These are phyloP conservation scores for Spiromastix sp. DNA, from an alignment of 2,329 filamentous ascomycete species.

Conservation along the genomic window DNA sequence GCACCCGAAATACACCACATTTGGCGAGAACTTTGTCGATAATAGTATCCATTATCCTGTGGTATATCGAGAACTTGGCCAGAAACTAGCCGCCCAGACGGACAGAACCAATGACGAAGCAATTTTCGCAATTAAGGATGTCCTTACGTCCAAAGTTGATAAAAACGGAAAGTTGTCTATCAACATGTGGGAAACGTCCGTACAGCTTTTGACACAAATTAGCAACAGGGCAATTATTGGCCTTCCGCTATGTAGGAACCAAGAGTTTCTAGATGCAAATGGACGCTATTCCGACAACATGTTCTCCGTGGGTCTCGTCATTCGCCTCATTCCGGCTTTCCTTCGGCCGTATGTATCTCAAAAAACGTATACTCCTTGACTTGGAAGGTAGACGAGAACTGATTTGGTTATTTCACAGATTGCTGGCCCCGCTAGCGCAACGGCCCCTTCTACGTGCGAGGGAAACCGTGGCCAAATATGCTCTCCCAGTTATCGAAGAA, in stretches of 20 bases:
- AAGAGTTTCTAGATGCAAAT: conserved; percentile 13
- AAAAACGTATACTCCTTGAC: background rate
- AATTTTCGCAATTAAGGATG: conserved; percentile 5
- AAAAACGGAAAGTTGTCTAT: conserved; percentile 6
- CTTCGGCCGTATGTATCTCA: conserved; percentile 4
- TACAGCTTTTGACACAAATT: conserved; percentile 5
- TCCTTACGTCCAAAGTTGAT: conserved; percentile 5
- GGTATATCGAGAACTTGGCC: conserved; percentile 8
- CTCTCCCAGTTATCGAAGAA: conserved; percentile 9
- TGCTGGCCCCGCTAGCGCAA: conserved; percentile 1
- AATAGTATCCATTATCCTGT: conserved; percentile 5
- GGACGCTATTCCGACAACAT: conserved; percentile 11
- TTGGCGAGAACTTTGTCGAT: conserved; percentile 2
- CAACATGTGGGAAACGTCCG: conserved; percentile 12
- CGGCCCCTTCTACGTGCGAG: background rate
- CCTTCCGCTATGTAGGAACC: conserved; percentile 10
- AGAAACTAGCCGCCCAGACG: conserved; percentile 9
- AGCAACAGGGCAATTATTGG: conserved; percentile 10
- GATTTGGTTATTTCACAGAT: background rate
- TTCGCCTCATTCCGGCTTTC: conserved; percentile 10
- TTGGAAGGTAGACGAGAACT: background rate
- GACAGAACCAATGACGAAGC: conserved; percentile 9
- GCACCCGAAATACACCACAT: conserved; percentile 3
- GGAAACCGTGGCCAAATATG: conserved; percentile 4
- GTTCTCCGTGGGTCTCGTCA: conserved; percentile 11